Evolutionary conservation across 192 early-diverging fungal genomes (phyloP), one percentile per base, ranked within the genome.

Genomic region (Gryganskiella cystojenkinii): DNA sequence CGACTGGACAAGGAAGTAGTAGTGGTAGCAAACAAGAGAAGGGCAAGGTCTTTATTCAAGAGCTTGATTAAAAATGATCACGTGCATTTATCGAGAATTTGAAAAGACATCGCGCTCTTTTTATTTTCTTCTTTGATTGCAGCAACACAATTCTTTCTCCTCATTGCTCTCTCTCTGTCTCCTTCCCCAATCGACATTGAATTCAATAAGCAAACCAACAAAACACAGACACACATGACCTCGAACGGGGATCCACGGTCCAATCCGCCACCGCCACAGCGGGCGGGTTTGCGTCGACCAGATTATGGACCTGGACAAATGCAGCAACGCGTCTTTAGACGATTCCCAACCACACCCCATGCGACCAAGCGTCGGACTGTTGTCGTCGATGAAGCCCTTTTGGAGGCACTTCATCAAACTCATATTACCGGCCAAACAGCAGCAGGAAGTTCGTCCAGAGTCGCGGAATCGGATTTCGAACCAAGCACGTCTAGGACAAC

Each of bases 291-390:
- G 47, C 61, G 67, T 19, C 60, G 74, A 10, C 74, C 74, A 8
- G 43, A 78, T 30, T 68, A 78, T 64, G 74, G 66, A 7, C 66
- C 74, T 64, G 74, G 66, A 7, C 66, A 65, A 8, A 78, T 78
- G 61, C 43, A 75, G 44, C 56, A 47, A 10, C 64, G 60, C 6
- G 58, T 56, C 8, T 30, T 64, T 25, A 62, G n/a, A 47, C 61
- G 40, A n/a, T 51, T 47, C 50, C 64, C 72, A n/a, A 42, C 64
- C 22, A 58, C 72, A 27, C 64, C 72, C 27, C 53, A 67, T 68
- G 47, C 50, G 14, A 60, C 46, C 9, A 57, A 31, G 34, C 51
- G 74, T 9, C 61, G 74, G 31, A 78, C 54, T 14, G 47, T 78
- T 13, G 37, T 13, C 17, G 53, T 78, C 13, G 74, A 78, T 33